Evolutionary conservation across 495 filamentous ascomycete species (phyloP).

Genomic region (Xanthoparmelia taractica): DNA sequence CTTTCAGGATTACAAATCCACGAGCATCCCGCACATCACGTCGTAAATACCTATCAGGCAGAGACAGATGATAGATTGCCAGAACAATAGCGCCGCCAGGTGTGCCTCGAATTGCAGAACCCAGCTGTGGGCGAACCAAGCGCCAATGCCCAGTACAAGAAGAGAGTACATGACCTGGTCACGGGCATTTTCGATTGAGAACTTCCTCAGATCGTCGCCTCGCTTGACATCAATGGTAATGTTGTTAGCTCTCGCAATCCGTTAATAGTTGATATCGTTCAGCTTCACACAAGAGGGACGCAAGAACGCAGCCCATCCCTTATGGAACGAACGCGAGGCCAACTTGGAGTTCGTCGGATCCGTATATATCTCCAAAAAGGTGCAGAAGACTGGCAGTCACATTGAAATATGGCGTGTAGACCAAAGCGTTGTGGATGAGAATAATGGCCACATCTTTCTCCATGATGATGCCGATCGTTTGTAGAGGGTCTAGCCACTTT

Average conservation of each 20-base stretch:
- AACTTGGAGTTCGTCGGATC: slow-evolving; percentile 40
- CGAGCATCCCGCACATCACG: slow-evolving; percentile 34
- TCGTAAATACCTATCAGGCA: slow-evolving; percentile 23
- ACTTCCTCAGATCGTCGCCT: slow-evolving; percentile 31
- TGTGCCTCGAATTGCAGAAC: slow-evolving; percentile 31
- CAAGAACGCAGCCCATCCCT: neutral
- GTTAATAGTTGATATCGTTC: slow-evolving; percentile 37
- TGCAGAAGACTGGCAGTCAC: slow-evolving; percentile 36
- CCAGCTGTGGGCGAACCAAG: slow-evolving; percentile 41
- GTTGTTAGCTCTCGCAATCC: slow-evolving; percentile 17
- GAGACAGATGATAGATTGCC: slow-evolving; percentile 36
- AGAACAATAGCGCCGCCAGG: slow-evolving; percentile 35
- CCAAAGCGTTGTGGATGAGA: slow-evolving; percentile 35
- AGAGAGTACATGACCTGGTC: slow-evolving; percentile 29
- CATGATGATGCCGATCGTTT: slow-evolving; percentile 30
- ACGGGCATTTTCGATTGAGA: slow-evolving; percentile 42
- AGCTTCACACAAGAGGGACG: neutral
- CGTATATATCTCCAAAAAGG: slow-evolving; percentile 42
- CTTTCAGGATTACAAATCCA: slow-evolving; percentile 38
- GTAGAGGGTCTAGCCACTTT: slow-evolving; percentile 16
- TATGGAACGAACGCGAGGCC: neutral
- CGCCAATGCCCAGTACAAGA: slow-evolving; percentile 1
- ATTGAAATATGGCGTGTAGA: slow-evolving; percentile 40
- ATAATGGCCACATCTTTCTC: slow-evolving; percentile 41
- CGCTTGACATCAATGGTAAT: slow-evolving; percentile 23